Base-by-base conservation (phyloP, 345 rosid species). In the Turnera subulata region DNA sequence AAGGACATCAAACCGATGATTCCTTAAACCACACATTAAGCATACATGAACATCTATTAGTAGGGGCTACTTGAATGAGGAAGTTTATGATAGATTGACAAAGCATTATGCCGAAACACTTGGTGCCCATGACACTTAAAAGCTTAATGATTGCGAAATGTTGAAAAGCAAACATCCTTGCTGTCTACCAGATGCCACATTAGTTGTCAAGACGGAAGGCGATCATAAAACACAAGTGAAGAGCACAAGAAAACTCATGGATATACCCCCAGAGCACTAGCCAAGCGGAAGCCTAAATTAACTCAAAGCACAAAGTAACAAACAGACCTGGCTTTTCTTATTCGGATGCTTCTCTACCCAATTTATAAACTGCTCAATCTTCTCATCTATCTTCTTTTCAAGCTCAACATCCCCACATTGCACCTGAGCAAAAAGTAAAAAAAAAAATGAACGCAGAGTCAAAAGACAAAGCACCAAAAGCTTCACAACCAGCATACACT, bases 281-380 rank as follows among this genome's bases (percentile, higher is more conserved):
- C 12, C 32, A 54, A 56, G 23, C 59, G 47, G 12, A 32, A 53
- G 38, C 14, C 12, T 48, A 25, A 14, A 22, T 29, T 19, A 50
- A 12, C 56, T 11, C n/a, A 54, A 24, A 48, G 46, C 15, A 29
- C 13, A 8, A 8, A 19, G 32, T 18, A 56, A 62, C 50, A 23
- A 25, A 66, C 47, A 38, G 8, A 86, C 99, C 96, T 89, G 97
- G 67, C 85, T 87, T 76, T 89, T 93, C 83, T 89, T 89, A 80
- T 89, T 93, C 0, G 96, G 96, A 32, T 86, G 99, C 72, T 87
- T 93, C 73, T 87, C 97, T 7, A 83, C 94, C 97, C 94, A 87
- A 73, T 72, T 80, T 25, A 93, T 72, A 71, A 85, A 87, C 8
- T 89, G 94, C 40, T 93, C 99, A 58, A 89, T 85, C 82, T 81